Percentiles rank a stretch among this genome's conserved stretches.
phyloP scores from a whole-genome alignment of 140 eudicot species.

The Stevia rebaudiana region DNA sequence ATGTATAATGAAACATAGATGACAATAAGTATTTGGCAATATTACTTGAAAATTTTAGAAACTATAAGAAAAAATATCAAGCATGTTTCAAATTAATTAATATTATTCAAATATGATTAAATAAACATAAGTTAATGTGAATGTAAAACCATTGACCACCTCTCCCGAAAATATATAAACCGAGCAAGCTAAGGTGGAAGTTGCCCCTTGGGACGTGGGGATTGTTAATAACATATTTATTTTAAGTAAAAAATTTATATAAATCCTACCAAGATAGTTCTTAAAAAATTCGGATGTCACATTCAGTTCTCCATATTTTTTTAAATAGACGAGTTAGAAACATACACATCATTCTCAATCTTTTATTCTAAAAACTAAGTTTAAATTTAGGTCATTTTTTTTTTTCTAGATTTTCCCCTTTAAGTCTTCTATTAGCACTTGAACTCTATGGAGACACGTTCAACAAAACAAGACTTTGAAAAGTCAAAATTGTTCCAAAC shows the following conservation, averaged over 20 bases:
- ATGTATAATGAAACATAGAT: too few relatives aligned
- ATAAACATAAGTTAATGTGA: too few relatives aligned
- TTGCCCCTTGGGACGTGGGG: too few relatives aligned
- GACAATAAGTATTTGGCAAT: too few relatives aligned
- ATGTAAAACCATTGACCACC: too few relatives aligned
- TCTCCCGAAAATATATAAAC: too few relatives aligned
- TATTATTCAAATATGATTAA: too few relatives aligned
- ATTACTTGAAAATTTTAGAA: too few relatives aligned
- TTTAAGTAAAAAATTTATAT: too few relatives aligned
- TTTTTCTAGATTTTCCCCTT: neutral
- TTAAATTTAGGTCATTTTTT: neutral
- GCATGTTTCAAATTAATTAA: too few relatives aligned
- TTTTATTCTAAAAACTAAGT: neutral
- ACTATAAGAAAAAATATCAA: too few relatives aligned
- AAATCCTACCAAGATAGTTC: neutral
- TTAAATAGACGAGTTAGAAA: neutral
- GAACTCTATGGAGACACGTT: slow-evolving; percentile 18
- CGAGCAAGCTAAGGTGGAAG: too few relatives aligned
- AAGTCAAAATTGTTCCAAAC: slow-evolving; percentile 5
- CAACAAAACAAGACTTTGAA: slow-evolving; percentile 22
- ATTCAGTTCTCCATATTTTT: neutral
- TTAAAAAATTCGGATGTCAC: neutral
- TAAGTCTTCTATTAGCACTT: neutral
- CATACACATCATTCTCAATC: neutral
- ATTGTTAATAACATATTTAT: neutral